phyloP scores from a whole-genome alignment of 371 early-diverging fungal species.

The Caulochytrium protostelioides region DNA sequence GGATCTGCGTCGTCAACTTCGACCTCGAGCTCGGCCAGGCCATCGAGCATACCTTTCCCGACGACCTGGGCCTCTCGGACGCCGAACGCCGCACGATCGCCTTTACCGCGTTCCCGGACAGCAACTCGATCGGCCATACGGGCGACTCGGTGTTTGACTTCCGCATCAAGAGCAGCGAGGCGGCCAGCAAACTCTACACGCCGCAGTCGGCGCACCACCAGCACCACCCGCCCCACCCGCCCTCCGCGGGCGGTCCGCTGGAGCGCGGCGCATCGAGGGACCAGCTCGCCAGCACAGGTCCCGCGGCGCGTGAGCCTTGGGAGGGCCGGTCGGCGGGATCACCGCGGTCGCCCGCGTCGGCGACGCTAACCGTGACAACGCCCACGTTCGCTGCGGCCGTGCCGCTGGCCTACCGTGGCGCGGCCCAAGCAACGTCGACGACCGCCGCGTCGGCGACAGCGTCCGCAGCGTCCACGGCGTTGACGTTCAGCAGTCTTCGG shows the following conservation, averaged over 20 bases:
- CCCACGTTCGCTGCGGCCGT: no score
- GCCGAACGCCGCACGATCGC: constrained; percentile 62
- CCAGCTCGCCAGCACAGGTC: no score
- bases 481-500: constrained; percentile 12
- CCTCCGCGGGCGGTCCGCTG: constrained; percentile 29
- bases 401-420: no score
- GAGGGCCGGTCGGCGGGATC: no score
- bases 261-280: no score
- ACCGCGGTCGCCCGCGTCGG: no score
- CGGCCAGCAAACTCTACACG: constrained; percentile 9
- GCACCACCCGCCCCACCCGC: constrained; percentile 17
- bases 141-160: constrained; percentile 79
- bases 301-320: no score
- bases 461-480: no score
- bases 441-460: no score
- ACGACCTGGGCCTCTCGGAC: constrained; percentile 27
- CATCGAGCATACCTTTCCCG: constrained; percentile 1
- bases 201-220: constrained; percentile 1
- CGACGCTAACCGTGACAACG: no score
- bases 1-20: constrained; percentile 79
- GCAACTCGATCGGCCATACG: constrained; percentile 61
- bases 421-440: no score
- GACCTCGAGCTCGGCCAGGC: constrained; percentile 77
- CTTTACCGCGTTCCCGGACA: constrained; percentile 90
- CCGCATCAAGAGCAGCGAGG: constrained; percentile 38